These are phyloP conservation scores for Emmonsia crescens DNA, from an alignment of 2,329 filamentous ascomycete species.

Conservation along the genomic window DNA sequence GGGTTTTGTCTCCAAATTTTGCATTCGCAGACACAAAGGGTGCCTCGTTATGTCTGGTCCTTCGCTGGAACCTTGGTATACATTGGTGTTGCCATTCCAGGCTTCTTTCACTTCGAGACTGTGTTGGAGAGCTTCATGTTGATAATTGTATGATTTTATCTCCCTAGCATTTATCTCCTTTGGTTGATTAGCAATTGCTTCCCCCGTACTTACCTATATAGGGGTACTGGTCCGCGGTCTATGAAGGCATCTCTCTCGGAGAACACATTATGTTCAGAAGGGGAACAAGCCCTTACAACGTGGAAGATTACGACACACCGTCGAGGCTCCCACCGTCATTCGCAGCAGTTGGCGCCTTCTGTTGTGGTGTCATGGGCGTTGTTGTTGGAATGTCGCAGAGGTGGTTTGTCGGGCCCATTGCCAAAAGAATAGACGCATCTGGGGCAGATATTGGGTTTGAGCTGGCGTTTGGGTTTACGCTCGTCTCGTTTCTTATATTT, in stretches of 20 bases:
- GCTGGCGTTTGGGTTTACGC: conserved; percentile 52
- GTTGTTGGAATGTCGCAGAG: conserved; percentile 59
- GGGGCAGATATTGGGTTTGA: conserved; percentile 55
- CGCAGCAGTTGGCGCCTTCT: conserved; percentile 53
- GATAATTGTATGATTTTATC: conserved; percentile 34
- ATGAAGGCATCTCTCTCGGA: conserved; percentile 52
- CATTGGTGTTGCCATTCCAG: conserved; percentile 59
- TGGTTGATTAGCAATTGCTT: not conserved
- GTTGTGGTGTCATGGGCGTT: conserved; percentile 54
- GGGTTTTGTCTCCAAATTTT: conserved; percentile 58
- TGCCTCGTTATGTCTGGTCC: conserved; percentile 60
- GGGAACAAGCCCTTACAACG: conserved; percentile 49
- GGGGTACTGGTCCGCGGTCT: conserved; percentile 64
- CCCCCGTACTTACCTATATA: not conserved
- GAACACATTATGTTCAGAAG: conserved; percentile 61
- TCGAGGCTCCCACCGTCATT: conserved; percentile 51
- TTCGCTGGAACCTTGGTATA: conserved; percentile 51
- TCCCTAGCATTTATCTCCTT: not conserved
- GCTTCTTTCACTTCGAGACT: conserved; percentile 53
- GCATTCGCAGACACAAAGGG: conserved; percentile 44
- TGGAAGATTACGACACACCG: conserved; percentile 48
- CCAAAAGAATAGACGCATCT: conserved; percentile 39
- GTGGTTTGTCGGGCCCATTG: conserved; percentile 60
- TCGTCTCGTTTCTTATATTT: conserved; percentile 18
- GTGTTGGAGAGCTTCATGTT: conserved; percentile 62